A percentile compares a stretch with the other conserved stretches of the same genome.
Conservation (phyloP, 805 yeast species). For the Komagataella phaffii region DNA sequence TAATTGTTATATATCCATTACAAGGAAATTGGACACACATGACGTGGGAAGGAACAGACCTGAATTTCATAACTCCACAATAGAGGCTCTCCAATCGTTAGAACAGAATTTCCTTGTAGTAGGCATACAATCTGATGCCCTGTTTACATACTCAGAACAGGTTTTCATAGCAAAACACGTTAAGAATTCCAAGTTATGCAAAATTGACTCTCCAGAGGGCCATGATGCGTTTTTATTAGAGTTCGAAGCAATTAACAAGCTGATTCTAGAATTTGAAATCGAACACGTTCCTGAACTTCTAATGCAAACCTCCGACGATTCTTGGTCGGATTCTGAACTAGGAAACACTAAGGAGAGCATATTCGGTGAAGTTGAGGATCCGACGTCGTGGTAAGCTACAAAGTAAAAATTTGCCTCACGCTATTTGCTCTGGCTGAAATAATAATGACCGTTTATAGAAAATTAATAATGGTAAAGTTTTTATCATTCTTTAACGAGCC, state of each 20-base stretch:
- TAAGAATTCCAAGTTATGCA: slow-evolving; percentile 54
- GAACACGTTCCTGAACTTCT: slow-evolving; percentile 46
- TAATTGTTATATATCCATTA: slow-evolving; percentile 88
- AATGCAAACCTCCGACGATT: slow-evolving; percentile 31
- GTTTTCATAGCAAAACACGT: slow-evolving; percentile 65
- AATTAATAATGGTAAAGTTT: not conserved
- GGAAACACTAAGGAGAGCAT: slow-evolving; percentile 46
- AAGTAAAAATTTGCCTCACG: not conserved
- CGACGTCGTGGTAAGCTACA: slow-evolving; percentile 67
- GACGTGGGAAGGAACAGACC: slow-evolving; percentile 75
- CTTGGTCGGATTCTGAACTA: slow-evolving; percentile 27
- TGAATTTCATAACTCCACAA: slow-evolving; percentile 21
- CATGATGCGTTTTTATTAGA: slow-evolving; percentile 94
- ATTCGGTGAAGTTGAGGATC: slow-evolving; percentile 94
- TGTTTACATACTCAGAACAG: slow-evolving; percentile 88
- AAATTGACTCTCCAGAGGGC: slow-evolving; percentile 86
- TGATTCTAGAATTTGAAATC: slow-evolving; percentile 54
- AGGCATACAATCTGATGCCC: slow-evolving; percentile 86
- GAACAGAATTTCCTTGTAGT: slow-evolving; percentile 70
- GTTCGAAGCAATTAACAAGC: slow-evolving; percentile 65
- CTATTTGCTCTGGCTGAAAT: slow-evolving; percentile 2
- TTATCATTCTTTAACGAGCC: not conserved
- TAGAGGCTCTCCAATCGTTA: slow-evolving; percentile 44
- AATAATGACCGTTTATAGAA: not conserved
- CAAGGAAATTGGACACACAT: slow-evolving; percentile 90